Evolutionary conservation across 2,329 filamentous ascomycete genomes (phyloP).

Genomic region (Teratosphaeria pseudoeucalypti): DNA sequence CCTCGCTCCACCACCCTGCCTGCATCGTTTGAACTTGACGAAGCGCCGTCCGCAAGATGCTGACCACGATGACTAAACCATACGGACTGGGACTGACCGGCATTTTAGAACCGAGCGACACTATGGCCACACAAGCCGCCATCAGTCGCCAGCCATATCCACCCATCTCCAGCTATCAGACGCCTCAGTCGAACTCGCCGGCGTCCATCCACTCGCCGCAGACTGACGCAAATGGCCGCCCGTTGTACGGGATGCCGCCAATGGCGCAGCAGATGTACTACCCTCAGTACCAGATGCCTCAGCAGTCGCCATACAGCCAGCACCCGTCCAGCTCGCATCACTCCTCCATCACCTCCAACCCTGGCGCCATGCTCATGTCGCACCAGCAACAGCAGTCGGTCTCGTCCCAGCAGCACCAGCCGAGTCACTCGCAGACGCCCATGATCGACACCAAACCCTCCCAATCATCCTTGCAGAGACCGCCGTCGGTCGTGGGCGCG

Average conservation of each 20-base stretch:
- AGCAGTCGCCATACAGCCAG: constrained; percentile 48
- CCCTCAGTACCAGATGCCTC: constrained; percentile 38
- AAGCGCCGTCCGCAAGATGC: constrained; percentile 1
- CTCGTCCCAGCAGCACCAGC: constrained; percentile 4
- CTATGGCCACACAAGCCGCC: constrained; percentile 53
- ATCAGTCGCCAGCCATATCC: constrained; percentile 64
- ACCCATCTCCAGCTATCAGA: constrained; percentile 71
- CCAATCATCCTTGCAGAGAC: constrained; percentile 8
- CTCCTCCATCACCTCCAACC: constrained; percentile 42
- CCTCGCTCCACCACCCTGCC: not conserved
- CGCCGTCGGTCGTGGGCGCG: constrained; percentile 10
- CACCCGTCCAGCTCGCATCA: constrained; percentile 44
- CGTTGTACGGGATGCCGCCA: constrained; percentile 71
- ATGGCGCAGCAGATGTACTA: constrained; percentile 80
- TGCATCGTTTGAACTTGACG: constrained; percentile 5
- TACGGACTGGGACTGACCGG: constrained; percentile 39
- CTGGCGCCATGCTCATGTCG: constrained; percentile 43
- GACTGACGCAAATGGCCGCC: constrained; percentile 76
- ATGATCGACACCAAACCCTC: constrained; percentile 13
- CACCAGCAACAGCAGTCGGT: constrained; percentile 30
- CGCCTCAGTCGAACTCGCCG: constrained; percentile 88
- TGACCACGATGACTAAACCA: constrained; percentile 1
- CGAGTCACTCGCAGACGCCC: constrained; percentile 38
- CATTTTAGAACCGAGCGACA: constrained; percentile 59
- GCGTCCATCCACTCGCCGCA: constrained; percentile 86